Conservation (phyloP, 1,284 basidiomycete genomes). For the Cryptococcus jaspeensis region DNA sequence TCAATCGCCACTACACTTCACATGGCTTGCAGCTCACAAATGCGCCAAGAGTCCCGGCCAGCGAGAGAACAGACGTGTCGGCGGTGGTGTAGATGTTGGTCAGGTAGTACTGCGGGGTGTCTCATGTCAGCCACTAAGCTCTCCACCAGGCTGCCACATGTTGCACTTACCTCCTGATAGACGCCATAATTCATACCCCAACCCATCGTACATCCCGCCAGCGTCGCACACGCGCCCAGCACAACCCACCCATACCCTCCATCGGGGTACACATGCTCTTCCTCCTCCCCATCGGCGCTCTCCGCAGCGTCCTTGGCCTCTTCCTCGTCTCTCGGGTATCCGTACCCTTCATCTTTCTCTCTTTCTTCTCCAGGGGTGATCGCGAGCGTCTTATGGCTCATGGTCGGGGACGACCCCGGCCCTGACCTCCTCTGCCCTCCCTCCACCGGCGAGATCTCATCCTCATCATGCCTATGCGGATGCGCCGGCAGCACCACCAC, state of each 20-base stretch:
- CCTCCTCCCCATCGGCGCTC: background rate
- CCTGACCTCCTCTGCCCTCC: background rate
- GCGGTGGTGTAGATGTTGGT: conserved; percentile 16
- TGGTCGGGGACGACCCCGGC: background rate
- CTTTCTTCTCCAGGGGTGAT: background rate
- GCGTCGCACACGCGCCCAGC: conserved; percentile 28
- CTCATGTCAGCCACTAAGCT: background rate
- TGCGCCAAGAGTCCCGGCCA: conserved; percentile 19
- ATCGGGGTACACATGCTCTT: conserved; percentile 30
- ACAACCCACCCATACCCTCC: conserved; percentile 46
- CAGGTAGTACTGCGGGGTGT: conserved; percentile 34
- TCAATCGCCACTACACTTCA: background rate
- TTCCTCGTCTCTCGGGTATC: background rate
- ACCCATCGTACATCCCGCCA: conserved; percentile 4
- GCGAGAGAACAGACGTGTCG: conserved; percentile 22
- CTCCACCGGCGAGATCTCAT: conserved; percentile 3
- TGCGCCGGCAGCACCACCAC: conserved; percentile 4
- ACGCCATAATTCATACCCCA: conserved; percentile 40
- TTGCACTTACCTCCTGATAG: conserved; percentile 28
- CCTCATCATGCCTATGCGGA: background rate
- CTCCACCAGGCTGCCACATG: background rate
- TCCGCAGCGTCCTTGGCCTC: background rate
- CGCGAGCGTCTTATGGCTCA: conserved; percentile 1
- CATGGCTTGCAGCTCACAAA: conserved; percentile 19
- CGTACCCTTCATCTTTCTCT: background rate